Conservation (phyloP, 1,284 basidiomycete genomes). For the Pyrrhoderma lamaoense region DNA sequence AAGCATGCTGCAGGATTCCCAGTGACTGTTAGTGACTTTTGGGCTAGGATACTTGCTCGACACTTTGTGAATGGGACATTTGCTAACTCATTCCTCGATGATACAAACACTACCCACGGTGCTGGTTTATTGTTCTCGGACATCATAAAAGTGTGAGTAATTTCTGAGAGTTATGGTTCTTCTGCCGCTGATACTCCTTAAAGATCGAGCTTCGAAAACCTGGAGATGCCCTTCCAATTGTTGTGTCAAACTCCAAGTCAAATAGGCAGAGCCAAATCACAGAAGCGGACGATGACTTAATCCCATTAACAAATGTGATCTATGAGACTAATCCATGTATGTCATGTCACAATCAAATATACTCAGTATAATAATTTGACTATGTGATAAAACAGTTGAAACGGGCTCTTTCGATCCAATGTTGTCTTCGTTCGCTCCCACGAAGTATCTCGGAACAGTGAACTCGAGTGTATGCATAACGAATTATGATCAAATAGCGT, state of each 20-base stretch:
- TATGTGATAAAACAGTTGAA: constrained; percentile 31
- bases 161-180: too few relatives aligned
- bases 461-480: constrained; percentile 37
- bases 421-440: constrained; percentile 37
- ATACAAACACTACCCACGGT: constrained; percentile 26
- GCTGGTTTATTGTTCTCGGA: constrained; percentile 31
- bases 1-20: constrained; percentile 28
- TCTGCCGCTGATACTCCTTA: too few relatives aligned
- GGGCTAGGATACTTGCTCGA: constrained; percentile 29
- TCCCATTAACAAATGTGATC: constrained; percentile 34
- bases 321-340: constrained; percentile 41
- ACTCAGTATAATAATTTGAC: too few relatives aligned
- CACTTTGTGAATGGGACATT: constrained; percentile 37
- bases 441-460: constrained; percentile 36
- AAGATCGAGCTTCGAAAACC: constrained; percentile 28
- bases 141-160: constrained; percentile 27
- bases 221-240: constrained; percentile 32
- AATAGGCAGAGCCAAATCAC: constrained; percentile 22
- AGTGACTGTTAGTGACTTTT: constrained; percentile 31
- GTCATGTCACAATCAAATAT: constrained; percentile 17
- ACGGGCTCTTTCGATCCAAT: constrained; percentile 40
- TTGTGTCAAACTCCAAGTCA: constrained; percentile 25
- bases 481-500: constrained; percentile 42
- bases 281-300: neutral
- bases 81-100: constrained; percentile 26